A percentile compares a stretch with the other conserved stretches of the same genome.
Evolutionary conservation across 768 basidiomycete genomes (phyloP).

Genomic region (Tricholoma bakamatsutake): DNA sequence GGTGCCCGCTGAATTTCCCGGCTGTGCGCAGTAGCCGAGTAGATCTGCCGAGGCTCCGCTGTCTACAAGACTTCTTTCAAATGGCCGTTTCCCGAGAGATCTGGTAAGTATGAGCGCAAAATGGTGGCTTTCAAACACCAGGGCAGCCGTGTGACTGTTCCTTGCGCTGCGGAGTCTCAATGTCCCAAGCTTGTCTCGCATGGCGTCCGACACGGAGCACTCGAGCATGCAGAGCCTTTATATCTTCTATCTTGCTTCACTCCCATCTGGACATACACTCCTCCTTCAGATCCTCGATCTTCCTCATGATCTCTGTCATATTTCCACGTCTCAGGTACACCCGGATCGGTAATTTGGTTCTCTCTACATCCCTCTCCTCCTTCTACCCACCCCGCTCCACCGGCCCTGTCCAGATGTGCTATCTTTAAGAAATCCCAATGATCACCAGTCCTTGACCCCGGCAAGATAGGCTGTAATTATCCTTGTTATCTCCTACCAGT

Average conservation of each 20-base stretch:
- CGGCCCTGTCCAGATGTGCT: background rate
- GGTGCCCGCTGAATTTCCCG: slow-evolving; percentile 10
- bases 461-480: background rate
- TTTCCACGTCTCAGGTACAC: background rate
- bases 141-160: slow-evolving; percentile 13
- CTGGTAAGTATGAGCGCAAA: background rate
- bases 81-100: slow-evolving; percentile 1
- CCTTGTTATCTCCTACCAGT: background rate
- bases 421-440: background rate
- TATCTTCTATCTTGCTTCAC: no score
- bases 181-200: background rate
- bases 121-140: slow-evolving; percentile 11
- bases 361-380: no score
- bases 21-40: slow-evolving; percentile 2
- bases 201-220: no score
- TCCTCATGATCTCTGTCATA: background rate
- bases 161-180: slow-evolving; percentile 20
- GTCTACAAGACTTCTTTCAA: background rate
- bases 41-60: background rate
- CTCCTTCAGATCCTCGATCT: background rate
- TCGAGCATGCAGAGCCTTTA: no score
- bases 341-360: background rate
- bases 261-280: background rate
- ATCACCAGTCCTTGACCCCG: background rate
- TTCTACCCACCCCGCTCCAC: background rate